A percentile compares a stretch with the other conserved stretches of the same genome.
phyloP scores from a whole-genome alignment of 352 stramenopile genomes.

The Stephanocyclus meneghinianus region DNA sequence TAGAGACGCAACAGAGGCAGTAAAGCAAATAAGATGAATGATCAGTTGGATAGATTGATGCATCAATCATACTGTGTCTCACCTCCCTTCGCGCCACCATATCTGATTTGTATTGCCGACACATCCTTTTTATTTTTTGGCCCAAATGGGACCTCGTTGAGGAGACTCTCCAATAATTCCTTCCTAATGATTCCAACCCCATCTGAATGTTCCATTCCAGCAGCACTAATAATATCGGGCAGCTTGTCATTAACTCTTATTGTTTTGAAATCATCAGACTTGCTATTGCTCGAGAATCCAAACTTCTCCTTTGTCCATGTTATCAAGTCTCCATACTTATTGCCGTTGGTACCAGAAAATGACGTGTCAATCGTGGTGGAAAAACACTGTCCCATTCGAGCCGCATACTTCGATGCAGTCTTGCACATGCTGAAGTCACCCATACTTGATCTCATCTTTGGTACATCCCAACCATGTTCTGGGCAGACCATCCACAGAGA shows the following conservation, averaged over 20 bases:
- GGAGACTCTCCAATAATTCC: conserved; percentile 9
- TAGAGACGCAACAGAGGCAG: background rate
- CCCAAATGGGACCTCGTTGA: conserved; percentile 27
- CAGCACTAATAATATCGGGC: conserved; percentile 11
- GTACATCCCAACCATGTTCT: conserved; percentile 13
- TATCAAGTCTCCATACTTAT: background rate
- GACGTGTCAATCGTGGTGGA: conserved; percentile 30
- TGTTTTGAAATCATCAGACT: background rate
- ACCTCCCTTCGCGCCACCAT: conserved; percentile 33
- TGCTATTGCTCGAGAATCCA: background rate
- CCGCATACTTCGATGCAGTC: conserved; percentile 35
- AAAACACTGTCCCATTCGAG: conserved; percentile 41
- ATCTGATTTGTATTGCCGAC: conserved; percentile 34
- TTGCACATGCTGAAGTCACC: conserved; percentile 32
- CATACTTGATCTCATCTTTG: conserved; percentile 13
- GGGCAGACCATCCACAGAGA: conserved; percentile 39
- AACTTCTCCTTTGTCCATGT: conserved; percentile 5
- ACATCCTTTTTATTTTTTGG: conserved; percentile 24
- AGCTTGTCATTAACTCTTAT: conserved; percentile 15
- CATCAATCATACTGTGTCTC: background rate
- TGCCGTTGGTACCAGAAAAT: background rate
- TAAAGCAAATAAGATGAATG: background rate
- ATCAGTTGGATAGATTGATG: background rate
- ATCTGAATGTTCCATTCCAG: conserved; percentile 23
- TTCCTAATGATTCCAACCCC: conserved; percentile 27